Conservation (phyloP, 257 asterid species). For the Solanum bulbocastanum region DNA sequence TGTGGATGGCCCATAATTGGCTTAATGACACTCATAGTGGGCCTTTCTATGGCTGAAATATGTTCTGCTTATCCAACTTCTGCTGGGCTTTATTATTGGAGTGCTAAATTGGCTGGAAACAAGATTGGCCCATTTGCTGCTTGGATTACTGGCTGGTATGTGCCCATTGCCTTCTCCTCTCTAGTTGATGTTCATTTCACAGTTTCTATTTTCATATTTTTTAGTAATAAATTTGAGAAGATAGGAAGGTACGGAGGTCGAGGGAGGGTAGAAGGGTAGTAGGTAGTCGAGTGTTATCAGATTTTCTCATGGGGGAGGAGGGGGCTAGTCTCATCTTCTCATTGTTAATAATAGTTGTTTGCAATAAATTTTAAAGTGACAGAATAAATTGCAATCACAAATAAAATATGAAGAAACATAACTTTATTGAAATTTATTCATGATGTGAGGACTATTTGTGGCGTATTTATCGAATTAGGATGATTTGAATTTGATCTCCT, state of each 20-base stretch:
- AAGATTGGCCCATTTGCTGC: slow-evolving; percentile 45
- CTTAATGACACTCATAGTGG: slow-evolving; percentile 28
- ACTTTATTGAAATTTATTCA: not conserved
- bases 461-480: not conserved
- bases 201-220: not conserved
- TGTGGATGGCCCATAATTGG: slow-evolving; percentile 58
- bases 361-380: not conserved
- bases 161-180: not conserved
- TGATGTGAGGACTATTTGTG: not conserved
- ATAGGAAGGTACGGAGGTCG: not conserved
- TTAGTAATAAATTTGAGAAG: not conserved
- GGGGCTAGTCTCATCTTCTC: not conserved
- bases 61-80: slow-evolving; percentile 67
- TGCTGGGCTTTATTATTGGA: slow-evolving; percentile 58
- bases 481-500: not conserved
- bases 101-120: slow-evolving; percentile 35
- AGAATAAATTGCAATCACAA: not conserved
- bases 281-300: not conserved
- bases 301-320: not conserved
- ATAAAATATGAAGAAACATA: not conserved
- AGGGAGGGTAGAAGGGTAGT: not conserved
- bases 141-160: slow-evolving; percentile 58
- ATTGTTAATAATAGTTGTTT: not conserved
- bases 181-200: not conserved
- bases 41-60: slow-evolving; percentile 50